phyloP scores from a whole-genome alignment of 2,329 filamentous ascomycete species.

The Clonostachys rosea region DNA sequence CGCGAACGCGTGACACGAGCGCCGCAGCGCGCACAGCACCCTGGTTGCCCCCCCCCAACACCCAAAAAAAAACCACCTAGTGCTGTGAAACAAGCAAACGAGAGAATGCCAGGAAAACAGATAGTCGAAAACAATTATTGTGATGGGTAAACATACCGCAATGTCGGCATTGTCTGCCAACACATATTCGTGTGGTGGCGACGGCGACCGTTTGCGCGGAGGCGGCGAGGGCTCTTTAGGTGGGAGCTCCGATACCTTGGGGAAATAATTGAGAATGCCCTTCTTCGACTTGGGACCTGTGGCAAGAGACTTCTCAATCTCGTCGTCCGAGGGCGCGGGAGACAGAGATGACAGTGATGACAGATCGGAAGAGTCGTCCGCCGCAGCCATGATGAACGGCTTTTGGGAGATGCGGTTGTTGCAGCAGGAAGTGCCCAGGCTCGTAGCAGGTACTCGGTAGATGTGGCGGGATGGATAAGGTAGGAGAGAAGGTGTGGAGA shows the following conservation, averaged over 20 bases:
- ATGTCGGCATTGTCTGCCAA: conserved; percentile 89
- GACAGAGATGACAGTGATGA: conserved; percentile 50
- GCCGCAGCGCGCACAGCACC: conserved; percentile 21
- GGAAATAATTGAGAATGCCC: conserved; percentile 66
- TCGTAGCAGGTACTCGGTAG: no score
- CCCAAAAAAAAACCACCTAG: background rate
- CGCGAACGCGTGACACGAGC: conserved; percentile 48
- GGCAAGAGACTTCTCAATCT: conserved; percentile 39
- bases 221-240: conserved; percentile 59
- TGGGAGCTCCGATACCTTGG: conserved; percentile 46
- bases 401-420: conserved; percentile 15
- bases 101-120: background rate
- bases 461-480: no score
- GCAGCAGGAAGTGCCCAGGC: background rate
- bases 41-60: conserved; percentile 11
- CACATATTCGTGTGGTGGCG: conserved; percentile 85
- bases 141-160: conserved; percentile 59
- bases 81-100: background rate
- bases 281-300: conserved; percentile 40
- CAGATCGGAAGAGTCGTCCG: conserved; percentile 60
- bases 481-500: conserved; percentile 16
- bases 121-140: background rate
- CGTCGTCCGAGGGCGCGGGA: conserved; percentile 36
- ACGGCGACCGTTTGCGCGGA: conserved; percentile 75
- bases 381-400: conserved; percentile 45